These are phyloP conservation scores for Chaetoceros tenuissimus DNA, from an alignment of 108 stramenopile species.

Conservation along the genomic window DNA sequence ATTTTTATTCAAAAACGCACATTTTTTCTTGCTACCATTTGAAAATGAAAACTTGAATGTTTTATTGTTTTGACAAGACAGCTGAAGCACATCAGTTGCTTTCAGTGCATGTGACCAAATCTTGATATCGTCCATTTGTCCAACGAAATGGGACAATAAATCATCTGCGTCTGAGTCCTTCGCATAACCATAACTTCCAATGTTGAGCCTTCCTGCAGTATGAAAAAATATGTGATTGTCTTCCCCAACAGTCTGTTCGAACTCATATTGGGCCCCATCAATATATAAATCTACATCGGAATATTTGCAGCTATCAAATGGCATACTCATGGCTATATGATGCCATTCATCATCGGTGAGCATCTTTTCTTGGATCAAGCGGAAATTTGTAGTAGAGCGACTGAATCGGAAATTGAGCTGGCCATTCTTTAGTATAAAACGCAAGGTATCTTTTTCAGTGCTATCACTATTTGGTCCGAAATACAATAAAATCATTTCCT, in stretches of 20 bases:
- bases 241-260: not conserved
- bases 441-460: slow-evolving; percentile 1
- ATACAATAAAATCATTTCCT: slow-evolving; percentile 2
- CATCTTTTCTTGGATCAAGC: no score
- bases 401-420: no score
- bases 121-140: no score
- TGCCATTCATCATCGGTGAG: slow-evolving; percentile 5
- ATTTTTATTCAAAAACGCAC: no score
- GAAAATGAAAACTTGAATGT: no score
- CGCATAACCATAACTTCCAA: slow-evolving; percentile 1
- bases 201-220: not conserved
- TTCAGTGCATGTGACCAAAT: no score
- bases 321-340: slow-evolving; percentile 2
- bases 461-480: not conserved
- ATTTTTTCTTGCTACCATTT: no score
- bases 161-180: no score
- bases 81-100: no score
- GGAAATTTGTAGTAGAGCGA: not conserved
- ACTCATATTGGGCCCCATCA: not conserved
- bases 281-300: slow-evolving; percentile 1
- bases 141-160: no score
- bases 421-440: not conserved
- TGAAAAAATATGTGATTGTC: not conserved
- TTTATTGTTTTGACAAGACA: no score
- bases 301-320: slow-evolving; percentile 1